Evolutionary conservation across 1,284 basidiomycete species (phyloP).

Genomic region (Cryptococcus depauperatus): DNA sequence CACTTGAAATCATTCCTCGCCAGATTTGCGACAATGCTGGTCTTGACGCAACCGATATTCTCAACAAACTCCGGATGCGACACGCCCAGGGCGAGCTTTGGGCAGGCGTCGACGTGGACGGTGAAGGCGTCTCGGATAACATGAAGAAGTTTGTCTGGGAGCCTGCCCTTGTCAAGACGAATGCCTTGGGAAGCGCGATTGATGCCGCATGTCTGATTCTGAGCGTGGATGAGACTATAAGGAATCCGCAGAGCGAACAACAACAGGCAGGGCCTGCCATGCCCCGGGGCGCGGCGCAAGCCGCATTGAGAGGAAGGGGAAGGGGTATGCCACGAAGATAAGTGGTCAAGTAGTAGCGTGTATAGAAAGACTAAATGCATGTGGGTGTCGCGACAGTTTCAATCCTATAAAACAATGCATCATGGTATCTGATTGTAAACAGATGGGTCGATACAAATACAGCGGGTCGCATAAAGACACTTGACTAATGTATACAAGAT

Average conservation of each 20-base stretch:
- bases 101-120: constrained; percentile 94
- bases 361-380: neutral
- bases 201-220: constrained; percentile 95
- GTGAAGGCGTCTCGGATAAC: constrained; percentile 86
- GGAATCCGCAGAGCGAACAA: constrained; percentile 83
- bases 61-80: constrained; percentile 96
- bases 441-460: neutral
- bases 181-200: constrained; percentile 87
- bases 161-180: constrained; percentile 88
- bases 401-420: neutral
- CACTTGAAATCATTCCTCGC: constrained; percentile 93
- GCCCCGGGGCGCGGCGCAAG: constrained; percentile 72
- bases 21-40: constrained; percentile 99
- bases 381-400: neutral
- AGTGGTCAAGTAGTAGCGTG: neutral
- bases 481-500: neutral
- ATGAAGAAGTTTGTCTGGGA: constrained; percentile 99
- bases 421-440: no score
- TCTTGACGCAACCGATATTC: constrained; percentile 90
- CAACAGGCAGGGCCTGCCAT: constrained; percentile 63
- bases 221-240: constrained; percentile 89
- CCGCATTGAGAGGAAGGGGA: constrained; percentile 73
- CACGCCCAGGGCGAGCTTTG: constrained; percentile 79
- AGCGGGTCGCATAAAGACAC: neutral
- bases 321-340: constrained; percentile 43